Evolutionary conservation across 176 grass and related monocot species (phyloP).

Genomic region (Cocos nucifera): DNA sequence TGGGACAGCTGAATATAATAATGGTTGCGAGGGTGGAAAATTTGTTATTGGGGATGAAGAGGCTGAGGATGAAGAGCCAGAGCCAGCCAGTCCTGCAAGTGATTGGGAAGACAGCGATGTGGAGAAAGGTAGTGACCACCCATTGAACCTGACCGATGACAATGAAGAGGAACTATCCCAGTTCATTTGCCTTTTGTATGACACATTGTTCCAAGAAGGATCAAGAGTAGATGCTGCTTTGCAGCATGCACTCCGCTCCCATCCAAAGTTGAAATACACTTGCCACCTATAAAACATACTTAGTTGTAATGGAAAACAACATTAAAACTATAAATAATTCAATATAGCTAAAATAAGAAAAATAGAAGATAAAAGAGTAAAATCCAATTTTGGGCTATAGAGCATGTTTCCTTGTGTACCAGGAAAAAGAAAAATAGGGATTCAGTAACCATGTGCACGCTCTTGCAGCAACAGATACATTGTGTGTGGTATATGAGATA

Average conservation of each 20-base stretch:
- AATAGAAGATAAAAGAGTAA: not conserved
- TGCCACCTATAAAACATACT: conserved; percentile 63
- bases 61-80: conserved; percentile 44
- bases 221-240: conserved; percentile 57
- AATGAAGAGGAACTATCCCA: conserved; percentile 75
- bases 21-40: conserved; percentile 49
- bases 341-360: not conserved
- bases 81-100: conserved; percentile 63
- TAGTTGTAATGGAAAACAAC: conserved; percentile 36
- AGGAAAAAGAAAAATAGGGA: too few species aligned
- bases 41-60: conserved; percentile 92
- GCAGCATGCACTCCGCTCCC: conserved; percentile 44
- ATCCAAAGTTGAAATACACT: conserved; percentile 73
- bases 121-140: conserved; percentile 23
- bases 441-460: too few species aligned
- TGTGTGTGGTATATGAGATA: too few species aligned
- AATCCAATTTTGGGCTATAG: not conserved
- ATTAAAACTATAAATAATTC: not conserved
- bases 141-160: conserved; percentile 31
- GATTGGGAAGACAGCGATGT: conserved; percentile 92
- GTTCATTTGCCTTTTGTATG: conserved; percentile 71
- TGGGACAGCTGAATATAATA: conserved; percentile 44
- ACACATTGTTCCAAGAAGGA: conserved; percentile 72
- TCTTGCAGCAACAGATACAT: too few species aligned
- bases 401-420: not conserved